These are phyloP conservation scores for Fusarium sp. DNA, from an alignment of 2,329 filamentous ascomycete species.

Conservation along the genomic window DNA sequence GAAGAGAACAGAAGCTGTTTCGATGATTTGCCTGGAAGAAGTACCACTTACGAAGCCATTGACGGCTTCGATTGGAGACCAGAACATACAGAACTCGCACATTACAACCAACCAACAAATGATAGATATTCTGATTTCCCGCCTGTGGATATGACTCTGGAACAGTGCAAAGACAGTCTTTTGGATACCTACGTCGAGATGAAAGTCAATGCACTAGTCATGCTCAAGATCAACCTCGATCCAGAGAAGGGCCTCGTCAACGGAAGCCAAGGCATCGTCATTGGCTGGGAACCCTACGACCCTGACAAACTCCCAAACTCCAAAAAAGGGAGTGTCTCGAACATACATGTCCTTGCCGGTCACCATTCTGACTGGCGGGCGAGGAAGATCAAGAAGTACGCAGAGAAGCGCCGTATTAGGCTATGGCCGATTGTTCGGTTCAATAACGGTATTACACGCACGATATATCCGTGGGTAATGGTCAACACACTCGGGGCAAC, in stretches of 20 bases:
- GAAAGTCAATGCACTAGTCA: constrained; percentile 28
- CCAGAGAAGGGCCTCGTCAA: constrained; percentile 24
- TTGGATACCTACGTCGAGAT: constrained; percentile 22
- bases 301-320: neutral
- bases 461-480: constrained; percentile 62
- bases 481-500: constrained; percentile 57
- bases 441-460: constrained; percentile 53
- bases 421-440: constrained; percentile 55
- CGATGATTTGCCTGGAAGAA: fast-evolving
- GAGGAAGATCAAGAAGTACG: neutral
- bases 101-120: neutral
- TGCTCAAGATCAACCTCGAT: constrained; percentile 40
- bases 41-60: neutral
- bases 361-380: neutral
- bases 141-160: fast-evolving
- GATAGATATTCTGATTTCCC: fast-evolving
- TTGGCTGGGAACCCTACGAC: constrained; percentile 26
- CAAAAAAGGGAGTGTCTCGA: fast-evolving
- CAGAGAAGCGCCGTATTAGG: fast-evolving
- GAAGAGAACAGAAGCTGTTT: fast-evolving
- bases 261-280: constrained; percentile 41
- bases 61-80: neutral
- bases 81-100: neutral
- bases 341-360: neutral
- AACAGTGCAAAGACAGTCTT: constrained; percentile 4